These are phyloP conservation scores for Raphanus sativus DNA, from an alignment of 345 rosid genomes.

Conservation along the genomic window DNA sequence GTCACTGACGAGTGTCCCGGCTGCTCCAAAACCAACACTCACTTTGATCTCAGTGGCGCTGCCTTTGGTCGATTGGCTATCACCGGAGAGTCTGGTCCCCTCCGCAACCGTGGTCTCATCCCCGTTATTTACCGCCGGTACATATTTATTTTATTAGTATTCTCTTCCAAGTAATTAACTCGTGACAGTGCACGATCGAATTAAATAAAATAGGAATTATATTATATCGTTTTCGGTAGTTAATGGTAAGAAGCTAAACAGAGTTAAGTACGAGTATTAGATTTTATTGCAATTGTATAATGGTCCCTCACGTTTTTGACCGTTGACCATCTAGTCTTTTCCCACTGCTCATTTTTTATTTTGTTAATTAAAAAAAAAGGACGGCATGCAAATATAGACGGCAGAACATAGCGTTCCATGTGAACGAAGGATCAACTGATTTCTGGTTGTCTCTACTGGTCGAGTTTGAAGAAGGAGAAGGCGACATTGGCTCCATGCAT, in stretches of 20 bases:
- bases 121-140: slow-evolving; percentile 72
- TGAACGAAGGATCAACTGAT: slow-evolving; percentile 88
- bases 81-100: slow-evolving; percentile 63
- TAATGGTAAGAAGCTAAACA: not conserved
- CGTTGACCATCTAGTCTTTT: slow-evolving; percentile 28
- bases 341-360: not conserved
- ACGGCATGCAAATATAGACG: slow-evolving; percentile 84
- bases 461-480: slow-evolving; percentile 96
- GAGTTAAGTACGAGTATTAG: not conserved
- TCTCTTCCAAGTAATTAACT: slow-evolving; percentile 23
- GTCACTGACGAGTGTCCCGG: slow-evolving; percentile 92
- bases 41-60: slow-evolving; percentile 94
- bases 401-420: slow-evolving; percentile 84
- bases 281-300: not conserved
- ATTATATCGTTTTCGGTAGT: not conserved
- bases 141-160: not conserved
- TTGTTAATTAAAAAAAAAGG: slow-evolving; percentile 40
- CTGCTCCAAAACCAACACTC: slow-evolving; percentile 66
- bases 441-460: slow-evolving; percentile 86
- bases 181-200: slow-evolving; percentile 28
- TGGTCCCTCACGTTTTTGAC: slow-evolving; percentile 32
- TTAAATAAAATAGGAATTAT: not conserved
- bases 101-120: slow-evolving; percentile 81
- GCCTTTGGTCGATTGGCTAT: slow-evolving; percentile 94
- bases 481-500: slow-evolving; percentile 95